Conservation (phyloP, 1,284 basidiomycete species). For the Cerrena zonata region DNA sequence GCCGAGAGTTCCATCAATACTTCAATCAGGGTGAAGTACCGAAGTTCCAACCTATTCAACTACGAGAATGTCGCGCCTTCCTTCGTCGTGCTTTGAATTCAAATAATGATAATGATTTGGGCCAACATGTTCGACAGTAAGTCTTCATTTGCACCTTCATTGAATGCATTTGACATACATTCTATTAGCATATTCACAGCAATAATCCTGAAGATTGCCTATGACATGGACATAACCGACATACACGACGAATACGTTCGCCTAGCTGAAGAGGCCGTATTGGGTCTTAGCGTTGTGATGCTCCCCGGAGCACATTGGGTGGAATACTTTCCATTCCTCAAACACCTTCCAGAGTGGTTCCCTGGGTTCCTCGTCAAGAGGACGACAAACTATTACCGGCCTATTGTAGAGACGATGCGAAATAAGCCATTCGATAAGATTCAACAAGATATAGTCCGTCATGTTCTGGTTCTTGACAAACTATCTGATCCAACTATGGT, state of each 20-base stretch:
- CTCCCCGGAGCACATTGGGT: slow-evolving; percentile 14
- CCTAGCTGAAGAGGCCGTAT: slow-evolving; percentile 11
- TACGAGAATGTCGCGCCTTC: slow-evolving; percentile 3
- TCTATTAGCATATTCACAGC: slow-evolving; percentile 9
- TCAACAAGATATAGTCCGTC: slow-evolving; percentile 21
- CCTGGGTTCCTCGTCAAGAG: slow-evolving; percentile 14
- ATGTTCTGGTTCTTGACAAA: background rate
- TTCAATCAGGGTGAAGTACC: slow-evolving; percentile 3
- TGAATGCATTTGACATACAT: background rate
- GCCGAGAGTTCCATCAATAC: slow-evolving; percentile 8
- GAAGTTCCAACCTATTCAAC: slow-evolving; percentile 1
- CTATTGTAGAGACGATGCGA: slow-evolving; percentile 13
- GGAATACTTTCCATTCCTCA: slow-evolving; percentile 16
- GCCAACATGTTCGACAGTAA: background rate
- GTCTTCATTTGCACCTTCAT: too few relatives aligned
- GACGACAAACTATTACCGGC: background rate
- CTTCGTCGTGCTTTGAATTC: background rate
- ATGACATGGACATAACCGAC: slow-evolving; percentile 12
- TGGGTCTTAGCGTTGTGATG: slow-evolving; percentile 7
- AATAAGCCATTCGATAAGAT: slow-evolving; percentile 17
- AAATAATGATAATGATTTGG: background rate
- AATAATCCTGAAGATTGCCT: slow-evolving; percentile 16
- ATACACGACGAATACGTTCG: slow-evolving; percentile 13
- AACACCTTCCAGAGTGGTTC: slow-evolving; percentile 20
- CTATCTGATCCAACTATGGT: background rate